A percentile compares a stretch with the other conserved stretches of the same genome.
phyloP scores from a whole-genome alignment of 768 basidiomycete genomes.

The Leccinum barrowsii region DNA sequence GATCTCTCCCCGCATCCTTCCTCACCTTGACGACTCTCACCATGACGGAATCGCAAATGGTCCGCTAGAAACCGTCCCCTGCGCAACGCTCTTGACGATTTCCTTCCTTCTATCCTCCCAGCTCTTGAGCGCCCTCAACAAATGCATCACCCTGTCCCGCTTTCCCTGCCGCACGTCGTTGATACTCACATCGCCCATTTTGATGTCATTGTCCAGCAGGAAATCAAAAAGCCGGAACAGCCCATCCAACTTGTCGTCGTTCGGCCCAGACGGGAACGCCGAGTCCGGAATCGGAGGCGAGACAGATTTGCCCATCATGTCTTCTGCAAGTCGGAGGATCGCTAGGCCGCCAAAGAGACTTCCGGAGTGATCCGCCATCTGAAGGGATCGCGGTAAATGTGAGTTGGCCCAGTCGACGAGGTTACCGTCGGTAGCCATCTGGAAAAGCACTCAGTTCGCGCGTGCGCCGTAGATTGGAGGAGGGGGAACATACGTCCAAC shows the following conservation, averaged over 20 bases:
- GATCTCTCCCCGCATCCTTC: background rate
- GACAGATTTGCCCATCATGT: conserved; percentile 61
- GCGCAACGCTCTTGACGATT: conserved; percentile 51
- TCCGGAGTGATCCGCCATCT: conserved; percentile 44
- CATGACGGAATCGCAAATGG: background rate
- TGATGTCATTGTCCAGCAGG: conserved; percentile 85
- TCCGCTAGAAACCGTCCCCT: conserved; percentile 23
- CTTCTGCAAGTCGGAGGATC: conserved; percentile 82
- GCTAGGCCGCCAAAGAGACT: conserved; percentile 66
- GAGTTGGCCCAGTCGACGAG: conserved; percentile 89
- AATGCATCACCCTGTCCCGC: conserved; percentile 73
- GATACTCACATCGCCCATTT: conserved; percentile 89
- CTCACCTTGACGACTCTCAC: background rate
- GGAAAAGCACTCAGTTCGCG: background rate
- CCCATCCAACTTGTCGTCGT: conserved; percentile 82
- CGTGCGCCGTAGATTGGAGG: background rate
- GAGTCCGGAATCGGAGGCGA: conserved; percentile 75
- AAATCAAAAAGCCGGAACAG: conserved; percentile 90
- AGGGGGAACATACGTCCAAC: conserved; percentile 14
- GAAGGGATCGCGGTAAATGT: conserved; percentile 63
- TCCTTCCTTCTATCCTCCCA: conserved; percentile 78
- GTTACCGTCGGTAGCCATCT: conserved; percentile 38
- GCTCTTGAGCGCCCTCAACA: conserved; percentile 68
- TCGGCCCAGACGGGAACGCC: conserved; percentile 64
- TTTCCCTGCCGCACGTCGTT: conserved; percentile 87